These are phyloP conservation scores for Aphanomyces euteiches DNA, from an alignment of 352 stramenopile species.

Conservation along the genomic window DNA sequence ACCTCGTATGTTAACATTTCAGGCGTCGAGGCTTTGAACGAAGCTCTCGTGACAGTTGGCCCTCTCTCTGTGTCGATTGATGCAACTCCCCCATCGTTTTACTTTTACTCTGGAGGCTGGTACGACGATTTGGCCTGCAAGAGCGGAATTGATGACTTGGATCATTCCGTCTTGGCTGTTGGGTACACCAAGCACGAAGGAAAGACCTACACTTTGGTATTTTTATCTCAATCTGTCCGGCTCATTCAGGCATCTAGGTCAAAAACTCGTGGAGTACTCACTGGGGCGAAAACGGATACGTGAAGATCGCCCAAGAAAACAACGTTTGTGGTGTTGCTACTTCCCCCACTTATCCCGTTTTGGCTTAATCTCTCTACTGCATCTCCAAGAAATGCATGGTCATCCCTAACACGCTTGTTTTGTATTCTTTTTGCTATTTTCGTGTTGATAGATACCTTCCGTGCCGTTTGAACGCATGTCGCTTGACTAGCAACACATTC, in stretches of 20 bases:
- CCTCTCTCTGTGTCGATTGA: slow-evolving; percentile 88
- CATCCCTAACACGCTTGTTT: too few relatives aligned
- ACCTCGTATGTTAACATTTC: slow-evolving; percentile 81
- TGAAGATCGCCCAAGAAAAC: slow-evolving; percentile 88
- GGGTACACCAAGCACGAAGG: slow-evolving; percentile 84
- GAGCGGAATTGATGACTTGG: slow-evolving; percentile 85
- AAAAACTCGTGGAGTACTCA: slow-evolving; percentile 94
- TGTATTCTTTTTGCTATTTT: too few relatives aligned
- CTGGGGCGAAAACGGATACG: slow-evolving; percentile 92
- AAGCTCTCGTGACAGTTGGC: slow-evolving; percentile 72
- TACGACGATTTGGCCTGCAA: slow-evolving; percentile 88
- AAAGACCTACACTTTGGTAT: slow-evolving; percentile 88
- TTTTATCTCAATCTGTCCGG: neutral
- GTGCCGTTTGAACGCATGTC: too few relatives aligned
- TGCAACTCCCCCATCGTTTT: slow-evolving; percentile 76
- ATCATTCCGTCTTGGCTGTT: slow-evolving; percentile 90
- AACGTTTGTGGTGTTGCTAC: slow-evolving; percentile 96
- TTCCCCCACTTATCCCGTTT: slow-evolving; percentile 72
- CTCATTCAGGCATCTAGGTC: slow-evolving; percentile 35
- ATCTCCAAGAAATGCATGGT: too few relatives aligned
- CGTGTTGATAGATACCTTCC: too few relatives aligned
- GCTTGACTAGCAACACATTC: too few relatives aligned
- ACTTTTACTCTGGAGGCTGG: slow-evolving; percentile 85
- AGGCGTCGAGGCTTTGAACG: slow-evolving; percentile 65
- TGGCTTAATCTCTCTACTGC: slow-evolving; percentile 36